Evolutionary conservation across 306 rosid genomes (phyloP).

Genomic region (Sesbania bispinosa): DNA sequence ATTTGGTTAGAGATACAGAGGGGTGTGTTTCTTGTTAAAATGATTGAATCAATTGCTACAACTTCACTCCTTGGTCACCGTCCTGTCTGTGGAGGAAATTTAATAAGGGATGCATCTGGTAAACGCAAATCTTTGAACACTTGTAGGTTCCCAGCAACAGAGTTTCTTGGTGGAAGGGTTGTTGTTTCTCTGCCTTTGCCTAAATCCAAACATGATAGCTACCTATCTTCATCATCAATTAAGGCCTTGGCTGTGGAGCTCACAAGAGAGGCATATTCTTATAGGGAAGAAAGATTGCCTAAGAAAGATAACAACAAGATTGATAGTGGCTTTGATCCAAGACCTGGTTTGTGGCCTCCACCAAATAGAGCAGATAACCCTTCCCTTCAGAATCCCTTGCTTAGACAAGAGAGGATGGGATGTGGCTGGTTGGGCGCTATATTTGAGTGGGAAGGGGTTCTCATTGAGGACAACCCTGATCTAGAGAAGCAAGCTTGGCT

Average conservation of each 20-base stretch:
- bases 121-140: conserved; percentile 46
- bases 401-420: conserved; percentile 94
- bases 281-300: conserved; percentile 62
- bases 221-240: conserved; percentile 36
- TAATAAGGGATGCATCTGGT: conserved; percentile 37
- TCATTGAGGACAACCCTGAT: conserved; percentile 78
- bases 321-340: conserved; percentile 56
- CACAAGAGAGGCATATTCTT: conserved; percentile 70
- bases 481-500: conserved; percentile 88
- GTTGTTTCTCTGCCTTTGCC: conserved; percentile 39
- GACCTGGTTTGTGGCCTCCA: conserved; percentile 85
- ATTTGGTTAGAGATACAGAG: conserved; percentile 23
- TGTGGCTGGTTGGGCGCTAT: conserved; percentile 96
- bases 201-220: conserved; percentile 33
- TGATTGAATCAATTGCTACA: conserved; percentile 88
- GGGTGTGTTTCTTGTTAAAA: conserved; percentile 8
- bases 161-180: conserved; percentile 54
- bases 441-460: conserved; percentile 97
- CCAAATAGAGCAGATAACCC: conserved; percentile 79
- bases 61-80: conserved; percentile 68
- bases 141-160: conserved; percentile 35
- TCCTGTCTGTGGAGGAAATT: conserved; percentile 55
- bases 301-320: conserved; percentile 47
- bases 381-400: conserved; percentile 77
- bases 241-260: conserved; percentile 75